Evolutionary conservation across 257 asterid species (phyloP), one percentile per base, ranked within the genome.

Genomic region (Salvia miltiorrhiza): DNA sequence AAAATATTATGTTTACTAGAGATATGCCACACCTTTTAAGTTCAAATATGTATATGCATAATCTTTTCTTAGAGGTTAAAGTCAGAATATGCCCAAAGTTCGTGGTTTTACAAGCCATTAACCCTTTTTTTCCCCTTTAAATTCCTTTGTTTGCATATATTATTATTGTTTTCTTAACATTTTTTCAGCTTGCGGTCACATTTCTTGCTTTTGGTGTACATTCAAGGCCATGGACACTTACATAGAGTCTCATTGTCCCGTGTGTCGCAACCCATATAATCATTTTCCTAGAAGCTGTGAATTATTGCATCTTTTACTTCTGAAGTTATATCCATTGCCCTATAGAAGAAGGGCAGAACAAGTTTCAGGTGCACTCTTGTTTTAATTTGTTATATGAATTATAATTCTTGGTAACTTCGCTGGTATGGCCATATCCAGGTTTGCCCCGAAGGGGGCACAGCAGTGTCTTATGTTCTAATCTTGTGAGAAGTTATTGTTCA

Each of bases 171-270:
- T 26, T 5, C n/a, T 20, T 43, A 6, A 12, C 9, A 6, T 52
- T 74, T 45, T n/a, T 78, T 76, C 79, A 84, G 95, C 82, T 41
- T 88, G 95, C 79, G 92, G 95, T 9, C 95, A 86, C 73, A 74
- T 84, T 69, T 86, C 92, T 8, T 88, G 95, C 76, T 86, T 86
- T 70, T 86, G 95, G 95, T 86, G 92, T 77, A 71, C 78, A 63
- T 79, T 54, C 75, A 76, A 74, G 26, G 84, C 88, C 12, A 82
- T 88, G 92, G 72, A 80, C 40, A 2, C 13, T 33, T 47, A 2
- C 59, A 47, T 30, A 8, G 83, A 73, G 64, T 88, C 95, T 0
- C 73, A 60, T 61, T 88, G 95, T 53, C 91, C 89, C 0, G 77
- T 88, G 17, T 88, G 95, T 50, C 90, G 92, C 54, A 72, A 78